Base-by-base conservation (phyloP, 768 basidiomycete species). In the Termitomyces sp. region DNA sequence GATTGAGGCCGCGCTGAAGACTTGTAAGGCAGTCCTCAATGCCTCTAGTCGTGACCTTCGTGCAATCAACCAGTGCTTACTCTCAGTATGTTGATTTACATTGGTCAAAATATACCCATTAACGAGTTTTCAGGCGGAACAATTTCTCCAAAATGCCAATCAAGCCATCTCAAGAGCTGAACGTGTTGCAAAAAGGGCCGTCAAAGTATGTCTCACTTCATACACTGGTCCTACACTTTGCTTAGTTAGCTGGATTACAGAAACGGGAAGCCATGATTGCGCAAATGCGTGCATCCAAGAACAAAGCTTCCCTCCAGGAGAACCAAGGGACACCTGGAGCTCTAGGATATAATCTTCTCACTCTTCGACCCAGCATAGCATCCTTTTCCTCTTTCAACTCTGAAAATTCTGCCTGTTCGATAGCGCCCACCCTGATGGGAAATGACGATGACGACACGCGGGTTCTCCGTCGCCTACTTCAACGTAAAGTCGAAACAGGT, bases 381-480 rank as follows among this genome's bases (percentile, higher is more conserved):
- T 80, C 80, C 30, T 72, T 80, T 13, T 71, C 72, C 16, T 78
- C 77, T 27, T 64, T 77, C 41, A 75, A 75, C 52, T 79, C 78
- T 3, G 69, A 70, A 9, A 67, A 72, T 9, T 80, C 79, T 8
- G 73, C 75, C n/a, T 66, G 73, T 50, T 83, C 86, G 3, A 67
- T 83, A 33, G 73, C 81, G 6, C 76, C 75, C 4, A 82, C 82
- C 0, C 63, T 81, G 3, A 78, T 78, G 1, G 81, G 81, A 49
- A 73, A 78, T 39, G 85, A 84, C 61, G 87, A 87, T 57, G 83
- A 89, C 50, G 89, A 90, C 60, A 79, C 77, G 12, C 79, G 81
- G 37, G 76, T 78, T 30, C 74, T 89, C 37, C 85, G 87, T 15
- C 77, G 86, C 18, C 69, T 91, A n/a, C 65, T 90, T 22, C 69